These are phyloP conservation scores for Hyaloscypha variabilis DNA, from an alignment of 495 filamentous ascomycete species.

Conservation along the genomic window DNA sequence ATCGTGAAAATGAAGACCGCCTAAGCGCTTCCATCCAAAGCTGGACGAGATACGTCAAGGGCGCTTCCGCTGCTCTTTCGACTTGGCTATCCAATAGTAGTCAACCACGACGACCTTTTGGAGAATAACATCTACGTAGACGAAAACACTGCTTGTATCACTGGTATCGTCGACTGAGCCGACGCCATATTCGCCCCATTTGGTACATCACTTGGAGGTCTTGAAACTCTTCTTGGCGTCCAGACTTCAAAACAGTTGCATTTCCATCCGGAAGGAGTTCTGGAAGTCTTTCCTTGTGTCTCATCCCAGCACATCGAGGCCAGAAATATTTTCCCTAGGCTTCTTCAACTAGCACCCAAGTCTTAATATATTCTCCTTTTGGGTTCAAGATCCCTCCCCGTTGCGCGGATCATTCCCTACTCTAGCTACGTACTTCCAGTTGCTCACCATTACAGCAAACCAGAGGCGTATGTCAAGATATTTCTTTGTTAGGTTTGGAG, in stretches of 20 bases:
- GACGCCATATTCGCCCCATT: slow-evolving; percentile 1
- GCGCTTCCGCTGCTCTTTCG: not conserved
- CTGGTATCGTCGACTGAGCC: not conserved
- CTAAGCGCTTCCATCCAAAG: slow-evolving; percentile 2
- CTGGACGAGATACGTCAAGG: slow-evolving; percentile 5
- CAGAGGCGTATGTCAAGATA: not conserved
- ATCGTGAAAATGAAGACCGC: not conserved
- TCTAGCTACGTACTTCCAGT: no score
- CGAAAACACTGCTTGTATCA: slow-evolving; percentile 2
- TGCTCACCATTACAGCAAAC: not conserved
- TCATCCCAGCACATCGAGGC: not conserved
- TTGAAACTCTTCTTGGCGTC: slow-evolving; percentile 1
- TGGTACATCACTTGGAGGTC: slow-evolving; percentile 2
- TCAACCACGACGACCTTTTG: not conserved
- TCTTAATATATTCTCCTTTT: no score
- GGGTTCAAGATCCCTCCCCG: no score
- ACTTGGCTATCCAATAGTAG: slow-evolving; percentile 1
- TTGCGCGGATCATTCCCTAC: no score
- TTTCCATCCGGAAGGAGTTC: slow-evolving; percentile 10
- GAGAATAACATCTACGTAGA: slow-evolving; percentile 3
- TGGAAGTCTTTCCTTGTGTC: not conserved
- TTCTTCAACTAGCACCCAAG: no score
- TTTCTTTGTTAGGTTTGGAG: not conserved
- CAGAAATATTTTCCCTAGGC: not conserved
- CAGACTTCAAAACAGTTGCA: slow-evolving; percentile 5